Percentiles rank a stretch among this genome's conserved stretches.
These are phyloP conservation scores for Ustilago bromivora DNA, from an alignment of 1,284 basidiomycete species.

Conservation along the genomic window DNA sequence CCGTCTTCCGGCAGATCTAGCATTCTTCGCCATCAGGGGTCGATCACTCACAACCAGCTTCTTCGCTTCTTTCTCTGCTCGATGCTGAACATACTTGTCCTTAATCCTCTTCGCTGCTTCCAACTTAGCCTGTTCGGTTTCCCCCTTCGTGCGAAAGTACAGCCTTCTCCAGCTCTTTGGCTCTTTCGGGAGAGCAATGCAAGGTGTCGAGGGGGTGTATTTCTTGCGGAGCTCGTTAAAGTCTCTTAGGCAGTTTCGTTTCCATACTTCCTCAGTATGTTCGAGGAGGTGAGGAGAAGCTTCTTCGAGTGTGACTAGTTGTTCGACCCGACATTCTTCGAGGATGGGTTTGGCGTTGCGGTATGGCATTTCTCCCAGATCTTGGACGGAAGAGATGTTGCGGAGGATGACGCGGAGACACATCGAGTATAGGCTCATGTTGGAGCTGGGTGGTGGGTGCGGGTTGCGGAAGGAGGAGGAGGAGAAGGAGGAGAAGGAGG, in stretches of 20 bases:
- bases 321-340: conserved; percentile 60
- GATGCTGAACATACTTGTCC: conserved; percentile 59
- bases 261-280: conserved; percentile 59
- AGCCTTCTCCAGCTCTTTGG: conserved; percentile 53
- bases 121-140: conserved; percentile 53
- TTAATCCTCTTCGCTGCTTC: conserved; percentile 56
- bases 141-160: conserved; percentile 53
- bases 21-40: conserved; percentile 24
- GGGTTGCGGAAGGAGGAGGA: background rate
- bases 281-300: conserved; percentile 58
- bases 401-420: conserved; percentile 57
- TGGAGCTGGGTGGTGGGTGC: background rate
- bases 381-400: conserved; percentile 55
- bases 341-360: conserved; percentile 59
- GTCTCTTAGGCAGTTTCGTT: conserved; percentile 60
- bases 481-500: too few relatives aligned
- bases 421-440: conserved; percentile 34
- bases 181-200: conserved; percentile 5
- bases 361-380: conserved; percentile 65
- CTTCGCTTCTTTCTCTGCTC: conserved; percentile 59
- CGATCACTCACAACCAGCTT: conserved; percentile 54
- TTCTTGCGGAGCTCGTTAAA: conserved; percentile 58
- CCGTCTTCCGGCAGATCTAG: conserved; percentile 20
- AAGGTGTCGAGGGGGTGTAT: conserved; percentile 5
- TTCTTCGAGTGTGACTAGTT: conserved; percentile 59